Conservation (phyloP, 2,329 filamentous ascomycete genomes). For the Beauveria medogensis region DNA sequence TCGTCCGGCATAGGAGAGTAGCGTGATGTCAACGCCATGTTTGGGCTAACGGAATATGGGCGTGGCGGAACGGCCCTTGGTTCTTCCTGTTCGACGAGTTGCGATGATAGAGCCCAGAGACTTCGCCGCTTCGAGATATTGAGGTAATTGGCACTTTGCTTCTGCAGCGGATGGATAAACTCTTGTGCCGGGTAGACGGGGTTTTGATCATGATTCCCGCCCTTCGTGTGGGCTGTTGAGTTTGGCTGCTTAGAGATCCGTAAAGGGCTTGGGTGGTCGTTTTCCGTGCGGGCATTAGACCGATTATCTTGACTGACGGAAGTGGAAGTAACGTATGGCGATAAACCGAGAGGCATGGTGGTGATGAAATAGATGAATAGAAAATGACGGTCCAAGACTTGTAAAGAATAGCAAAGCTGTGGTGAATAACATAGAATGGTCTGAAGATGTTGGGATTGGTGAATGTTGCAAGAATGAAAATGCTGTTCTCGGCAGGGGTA, state of each 20-base stretch:
- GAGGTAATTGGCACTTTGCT: not conserved
- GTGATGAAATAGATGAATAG: not conserved
- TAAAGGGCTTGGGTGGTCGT: constrained; percentile 36
- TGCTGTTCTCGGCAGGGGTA: constrained; percentile 1
- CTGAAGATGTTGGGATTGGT: not conserved
- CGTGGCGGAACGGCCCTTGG: not conserved
- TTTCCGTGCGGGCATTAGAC: constrained; percentile 11
- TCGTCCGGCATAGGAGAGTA: not conserved
- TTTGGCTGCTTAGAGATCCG: constrained; percentile 38
- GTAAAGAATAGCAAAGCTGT: constrained; percentile 5
- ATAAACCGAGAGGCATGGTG: constrained; percentile 6
- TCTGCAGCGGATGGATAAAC: not conserved
- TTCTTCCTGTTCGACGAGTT: not conserved
- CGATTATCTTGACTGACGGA: constrained; percentile 16
- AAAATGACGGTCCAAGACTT: not conserved
- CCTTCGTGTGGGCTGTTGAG: constrained; percentile 14
- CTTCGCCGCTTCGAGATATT: constrained; percentile 2
- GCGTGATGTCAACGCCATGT: not conserved
- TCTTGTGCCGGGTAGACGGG: not conserved
- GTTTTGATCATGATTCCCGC: constrained; percentile 12
- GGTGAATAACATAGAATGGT: constrained; percentile 1
- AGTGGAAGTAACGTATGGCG: constrained; percentile 9
- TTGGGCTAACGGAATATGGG: not conserved
- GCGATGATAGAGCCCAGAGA: constrained; percentile 1
- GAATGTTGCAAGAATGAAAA: constrained; percentile 3